These are phyloP conservation scores for Hanseniaspora gamundiae DNA, from an alignment of 1,139 yeast genomes.

Conservation along the genomic window DNA sequence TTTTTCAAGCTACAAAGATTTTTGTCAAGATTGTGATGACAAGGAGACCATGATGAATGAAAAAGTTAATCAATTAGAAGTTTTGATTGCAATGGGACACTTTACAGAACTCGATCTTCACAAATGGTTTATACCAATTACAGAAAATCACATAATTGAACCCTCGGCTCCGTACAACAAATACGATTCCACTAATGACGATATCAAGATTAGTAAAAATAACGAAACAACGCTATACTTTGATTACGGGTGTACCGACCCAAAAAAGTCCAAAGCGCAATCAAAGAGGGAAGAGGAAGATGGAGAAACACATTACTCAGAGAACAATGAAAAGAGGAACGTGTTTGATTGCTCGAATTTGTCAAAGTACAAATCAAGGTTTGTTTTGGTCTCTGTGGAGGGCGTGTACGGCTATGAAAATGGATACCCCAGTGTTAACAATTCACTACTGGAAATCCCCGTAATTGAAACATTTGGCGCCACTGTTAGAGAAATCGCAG, in stretches of 20 bases:
- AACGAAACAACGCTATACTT: slow-evolving; percentile 37
- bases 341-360: slow-evolving; percentile 7
- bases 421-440: slow-evolving; percentile 19
- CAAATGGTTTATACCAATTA: slow-evolving; percentile 24
- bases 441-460: neutral
- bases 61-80: slow-evolving; percentile 4
- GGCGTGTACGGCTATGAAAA: slow-evolving; percentile 29
- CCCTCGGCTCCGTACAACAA: slow-evolving; percentile 36
- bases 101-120: slow-evolving; percentile 9
- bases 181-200: slow-evolving; percentile 19
- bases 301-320: too few relatives aligned
- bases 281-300: neutral
- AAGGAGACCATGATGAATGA: slow-evolving; percentile 1
- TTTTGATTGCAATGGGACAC: slow-evolving; percentile 12
- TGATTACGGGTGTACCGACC: slow-evolving; percentile 13
- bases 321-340: slow-evolving; percentile 6
- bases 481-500: slow-evolving; percentile 41
- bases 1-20: neutral
- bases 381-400: slow-evolving; percentile 36
- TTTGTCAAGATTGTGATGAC: neutral
- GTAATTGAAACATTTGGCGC: slow-evolving; percentile 38
- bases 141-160: slow-evolving; percentile 25
- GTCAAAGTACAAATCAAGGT: slow-evolving; percentile 27
- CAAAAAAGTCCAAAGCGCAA: neutral
- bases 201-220: slow-evolving; percentile 32